A percentile compares a stretch with the other conserved stretches of the same genome.
Evolutionary conservation across 805 yeast genomes (phyloP).

Genomic region (Nematodospora valgi): DNA sequence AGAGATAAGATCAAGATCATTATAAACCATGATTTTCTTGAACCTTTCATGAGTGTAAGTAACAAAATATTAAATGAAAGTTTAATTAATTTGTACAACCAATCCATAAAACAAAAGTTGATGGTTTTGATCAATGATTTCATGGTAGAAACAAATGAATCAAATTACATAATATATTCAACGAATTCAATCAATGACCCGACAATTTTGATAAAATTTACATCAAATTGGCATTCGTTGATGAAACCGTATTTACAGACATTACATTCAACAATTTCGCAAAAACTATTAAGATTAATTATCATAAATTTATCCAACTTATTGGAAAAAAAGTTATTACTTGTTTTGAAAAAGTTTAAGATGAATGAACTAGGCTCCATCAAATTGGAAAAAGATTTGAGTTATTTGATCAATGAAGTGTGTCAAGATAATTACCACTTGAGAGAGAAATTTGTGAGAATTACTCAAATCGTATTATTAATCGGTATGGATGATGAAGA

Average conservation of each 20-base stretch:
- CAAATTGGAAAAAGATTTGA: constrained; percentile 77
- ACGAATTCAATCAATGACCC: constrained; percentile 26
- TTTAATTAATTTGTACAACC: constrained; percentile 47
- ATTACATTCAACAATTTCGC: constrained; percentile 49
- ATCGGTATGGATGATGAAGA: constrained; percentile 75
- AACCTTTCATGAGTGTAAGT: constrained; percentile 30
- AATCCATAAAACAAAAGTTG: constrained; percentile 43
- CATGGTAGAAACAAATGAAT: constrained; percentile 31
- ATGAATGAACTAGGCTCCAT: constrained; percentile 83
- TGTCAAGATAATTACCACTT: constrained; percentile 70
- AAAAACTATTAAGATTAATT: constrained; percentile 44
- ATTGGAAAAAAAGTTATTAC: constrained; percentile 67
- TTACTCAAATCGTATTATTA: constrained; percentile 80
- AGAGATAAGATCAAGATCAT: constrained; percentile 28
- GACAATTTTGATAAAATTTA: constrained; percentile 45
- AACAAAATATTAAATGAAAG: constrained; percentile 43
- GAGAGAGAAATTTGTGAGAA: constrained; percentile 72
- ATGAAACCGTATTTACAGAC: constrained; percentile 64
- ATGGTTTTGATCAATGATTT: constrained; percentile 43
- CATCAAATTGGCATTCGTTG: constrained; percentile 60
- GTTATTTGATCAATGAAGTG: constrained; percentile 67
- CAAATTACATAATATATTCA: constrained; percentile 29
- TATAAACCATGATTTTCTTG: constrained; percentile 28
- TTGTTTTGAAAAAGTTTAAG: constrained; percentile 50
- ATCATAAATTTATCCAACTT: constrained; percentile 53